Conservation (phyloP, 352 stramenopile genomes). For the Plasmopara viticola region DNA sequence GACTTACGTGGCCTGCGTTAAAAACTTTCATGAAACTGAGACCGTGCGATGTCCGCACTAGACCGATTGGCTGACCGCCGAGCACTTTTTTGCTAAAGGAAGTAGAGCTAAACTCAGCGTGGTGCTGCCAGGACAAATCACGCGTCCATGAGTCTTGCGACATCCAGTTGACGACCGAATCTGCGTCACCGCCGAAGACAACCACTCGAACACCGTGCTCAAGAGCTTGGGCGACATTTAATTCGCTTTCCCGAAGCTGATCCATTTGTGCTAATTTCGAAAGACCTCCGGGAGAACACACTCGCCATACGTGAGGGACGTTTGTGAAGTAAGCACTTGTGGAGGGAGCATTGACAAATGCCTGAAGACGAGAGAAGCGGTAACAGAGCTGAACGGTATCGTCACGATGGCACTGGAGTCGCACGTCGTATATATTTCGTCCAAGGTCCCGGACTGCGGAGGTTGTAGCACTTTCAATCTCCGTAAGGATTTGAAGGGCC, state of each 20-base stretch:
- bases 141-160: too few species aligned
- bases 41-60: constrained; percentile 36
- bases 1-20: constrained; percentile 64
- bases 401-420: constrained; percentile 38
- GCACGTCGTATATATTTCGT: constrained; percentile 48
- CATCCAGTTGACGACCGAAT: too few species aligned
- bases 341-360: constrained; percentile 43
- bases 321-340: constrained; percentile 46
- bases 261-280: neutral
- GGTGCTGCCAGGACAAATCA: too few species aligned
- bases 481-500: too few species aligned
- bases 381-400: constrained; percentile 59
- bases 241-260: too few species aligned
- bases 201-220: too few species aligned
- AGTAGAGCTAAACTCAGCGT: too few species aligned
- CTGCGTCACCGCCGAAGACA: too few species aligned
- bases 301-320: constrained; percentile 25
- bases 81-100: too few species aligned
- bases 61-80: constrained; percentile 25
- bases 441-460: too few species aligned
- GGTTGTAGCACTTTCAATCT: too few species aligned
- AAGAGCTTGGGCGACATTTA: too few species aligned
- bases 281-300: constrained; percentile 36
- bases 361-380: constrained; percentile 46
- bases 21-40: constrained; percentile 67